These are phyloP conservation scores for Ampelocalamus luodianensis DNA, from an alignment of 176 grass and related monocot species.

Conservation along the genomic window DNA sequence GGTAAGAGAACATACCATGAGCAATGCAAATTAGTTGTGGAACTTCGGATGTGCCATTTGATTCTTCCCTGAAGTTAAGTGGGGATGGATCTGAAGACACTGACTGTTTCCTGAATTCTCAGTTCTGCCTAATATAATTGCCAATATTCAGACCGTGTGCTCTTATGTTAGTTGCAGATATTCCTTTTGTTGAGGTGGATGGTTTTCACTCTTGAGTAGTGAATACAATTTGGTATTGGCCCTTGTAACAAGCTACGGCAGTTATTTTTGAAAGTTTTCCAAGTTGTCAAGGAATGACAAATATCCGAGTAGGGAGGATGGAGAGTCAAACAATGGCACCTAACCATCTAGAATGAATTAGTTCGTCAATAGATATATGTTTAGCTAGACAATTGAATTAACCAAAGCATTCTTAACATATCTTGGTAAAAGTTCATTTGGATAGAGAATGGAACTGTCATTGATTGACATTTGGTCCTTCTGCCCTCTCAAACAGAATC, in stretches of 20 bases:
- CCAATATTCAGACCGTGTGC: neutral
- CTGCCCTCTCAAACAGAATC: conserved; percentile 72
- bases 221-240: conserved; percentile 1
- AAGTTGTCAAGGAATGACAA: neutral
- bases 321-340: neutral
- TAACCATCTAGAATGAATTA: conserved; percentile 5
- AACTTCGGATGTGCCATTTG: neutral
- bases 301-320: neutral
- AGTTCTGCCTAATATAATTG: conserved; percentile 24
- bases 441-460: conserved; percentile 37
- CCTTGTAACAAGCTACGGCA: neutral
- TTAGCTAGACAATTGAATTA: conserved; percentile 21
- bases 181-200: neutral
- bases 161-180: neutral
- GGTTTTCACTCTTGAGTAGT: conserved; percentile 6
- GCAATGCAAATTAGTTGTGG: conserved; percentile 2
- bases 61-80: conserved; percentile 4
- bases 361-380: conserved; percentile 6
- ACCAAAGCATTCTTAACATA: conserved; percentile 17
- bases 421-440: conserved; percentile 45
- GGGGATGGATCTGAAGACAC: conserved; percentile 4
- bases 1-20: neutral
- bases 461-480: conserved; percentile 56
- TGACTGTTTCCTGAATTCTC: neutral
- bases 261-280: neutral